phyloP scores from a whole-genome alignment of 2,329 filamentous ascomycete species.

The Amylocarpus encephaloides region DNA sequence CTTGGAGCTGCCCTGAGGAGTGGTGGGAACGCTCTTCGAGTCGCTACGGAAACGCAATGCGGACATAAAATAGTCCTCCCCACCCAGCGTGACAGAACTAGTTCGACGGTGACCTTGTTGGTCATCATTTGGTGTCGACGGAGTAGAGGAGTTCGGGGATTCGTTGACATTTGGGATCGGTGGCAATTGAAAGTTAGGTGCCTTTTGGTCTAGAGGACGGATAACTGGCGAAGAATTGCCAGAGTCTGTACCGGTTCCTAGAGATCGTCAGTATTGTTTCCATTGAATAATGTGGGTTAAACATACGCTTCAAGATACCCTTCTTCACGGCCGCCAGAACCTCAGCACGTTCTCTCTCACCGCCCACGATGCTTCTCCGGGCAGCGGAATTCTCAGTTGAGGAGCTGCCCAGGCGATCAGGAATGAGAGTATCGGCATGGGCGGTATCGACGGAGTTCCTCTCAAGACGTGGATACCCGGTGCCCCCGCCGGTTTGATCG shows the following conservation, averaged over 20 bases:
- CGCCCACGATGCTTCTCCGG: slow-evolving; percentile 84
- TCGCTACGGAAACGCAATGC: slow-evolving; percentile 67
- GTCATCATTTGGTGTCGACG: slow-evolving; percentile 82
- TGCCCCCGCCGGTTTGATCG: slow-evolving; percentile 63
- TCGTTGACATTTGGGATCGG: slow-evolving; percentile 61
- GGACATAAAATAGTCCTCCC: slow-evolving; percentile 85
- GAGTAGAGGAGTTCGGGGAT: slow-evolving; percentile 77
- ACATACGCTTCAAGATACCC: slow-evolving; percentile 86
- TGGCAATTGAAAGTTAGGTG: slow-evolving; percentile 50
- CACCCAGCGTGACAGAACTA: slow-evolving; percentile 63
- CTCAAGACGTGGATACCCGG: slow-evolving; percentile 79
- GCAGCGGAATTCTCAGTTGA: slow-evolving; percentile 55
- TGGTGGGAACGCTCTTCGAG: slow-evolving; percentile 73
- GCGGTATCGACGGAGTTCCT: slow-evolving; percentile 70
- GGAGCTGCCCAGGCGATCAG: slow-evolving; percentile 49
- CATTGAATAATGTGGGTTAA: not conserved
- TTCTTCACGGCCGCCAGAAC: slow-evolving; percentile 89
- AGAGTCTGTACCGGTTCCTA: slow-evolving; percentile 40
- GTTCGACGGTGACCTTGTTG: slow-evolving; percentile 58
- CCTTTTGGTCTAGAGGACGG: slow-evolving; percentile 50
- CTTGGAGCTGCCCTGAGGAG: slow-evolving; percentile 59
- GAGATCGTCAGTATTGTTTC: slow-evolving; percentile 27
- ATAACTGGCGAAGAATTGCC: slow-evolving; percentile 64
- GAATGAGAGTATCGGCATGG: slow-evolving; percentile 36
- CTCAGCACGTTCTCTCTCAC: slow-evolving; percentile 84